Evolutionary conservation across 371 early-diverging fungal genomes (phyloP), one percentile per base, ranked within the genome.

Genomic region (Mortierella sp.): DNA sequence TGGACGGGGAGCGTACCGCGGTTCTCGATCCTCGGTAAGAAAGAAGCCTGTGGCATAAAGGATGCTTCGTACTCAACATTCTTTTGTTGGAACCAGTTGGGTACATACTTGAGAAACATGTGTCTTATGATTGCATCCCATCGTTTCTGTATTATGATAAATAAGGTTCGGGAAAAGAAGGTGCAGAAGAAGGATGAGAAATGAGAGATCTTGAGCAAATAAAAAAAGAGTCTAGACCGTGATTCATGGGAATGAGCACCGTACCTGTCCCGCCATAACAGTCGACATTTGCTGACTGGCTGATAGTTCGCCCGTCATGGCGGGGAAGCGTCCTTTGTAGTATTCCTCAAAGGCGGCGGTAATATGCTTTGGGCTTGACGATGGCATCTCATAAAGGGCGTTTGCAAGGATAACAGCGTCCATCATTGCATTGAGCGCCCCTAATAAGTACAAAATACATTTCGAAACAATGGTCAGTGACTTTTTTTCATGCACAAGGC

Each of bases 371-470:
- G 42, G 28, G 45, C 19, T 62, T 26, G 9, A 19, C 1, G 26
- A 6, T 0, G 63, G 58, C 56, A 73, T 73, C 64, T 73, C 73
- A 35, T 73, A 73, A 4, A 73, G 23, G 0, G 62, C 34, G 31
- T 73, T 73, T 2, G 73, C 61, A 34, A 73, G 40, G 1, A 56
- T 26, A 35, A 67, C 34, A 3, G 73, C 67, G 28, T 73, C 73
- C 43, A 73, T 13, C 35, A 73, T 73, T 1, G 68, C 67, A 58
- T 73, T 67, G 40, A 73, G 22, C 10, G 68, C 73, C 32, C 59
- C 59, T 59, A 59, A 5, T n/a, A n/a, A n/a, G n/a, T 59, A 3
- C 9, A 28, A n/a, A 59, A 19, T 17, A 15, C 32, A 56, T 4
- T 56, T n/a, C n/a, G n/a, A n/a, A n/a, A n/a, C n/a, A n/a, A n/a